Conservation (phyloP, 2,329 filamentous ascomycete species). For the Rutstroemia sp. region DNA sequence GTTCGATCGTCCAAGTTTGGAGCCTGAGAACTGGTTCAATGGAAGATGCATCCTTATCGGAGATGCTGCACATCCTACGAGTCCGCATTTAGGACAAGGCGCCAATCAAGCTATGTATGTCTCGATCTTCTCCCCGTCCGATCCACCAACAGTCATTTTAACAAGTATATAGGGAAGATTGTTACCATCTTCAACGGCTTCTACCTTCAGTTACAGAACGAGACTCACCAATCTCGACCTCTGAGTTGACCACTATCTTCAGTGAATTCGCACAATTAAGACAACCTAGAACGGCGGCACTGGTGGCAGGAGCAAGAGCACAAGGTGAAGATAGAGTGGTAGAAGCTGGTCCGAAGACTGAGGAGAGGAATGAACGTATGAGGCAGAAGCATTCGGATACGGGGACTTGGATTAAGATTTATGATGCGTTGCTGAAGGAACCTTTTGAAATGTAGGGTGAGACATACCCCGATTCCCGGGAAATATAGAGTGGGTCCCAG, state of each 20-base stretch:
- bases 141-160: background rate
- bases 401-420: background rate
- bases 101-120: slow-evolving; percentile 13
- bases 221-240: background rate
- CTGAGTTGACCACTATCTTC: background rate
- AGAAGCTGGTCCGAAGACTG: background rate
- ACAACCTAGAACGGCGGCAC: slow-evolving; percentile 4
- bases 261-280: background rate
- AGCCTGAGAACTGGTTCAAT: slow-evolving; percentile 19
- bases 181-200: background rate
- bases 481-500: too few relatives aligned
- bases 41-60: slow-evolving; percentile 42
- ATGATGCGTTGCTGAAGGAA: background rate
- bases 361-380: slow-evolving; percentile 2
- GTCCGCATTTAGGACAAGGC: slow-evolving; percentile 15
- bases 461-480: too few relatives aligned
- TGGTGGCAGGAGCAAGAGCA: slow-evolving; percentile 6
- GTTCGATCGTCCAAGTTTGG: slow-evolving; percentile 7
- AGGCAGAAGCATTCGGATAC: background rate
- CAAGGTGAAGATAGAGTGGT: slow-evolving; percentile 8
- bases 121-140: background rate
- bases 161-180: background rate
- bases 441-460: background rate
- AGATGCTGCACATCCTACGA: slow-evolving; percentile 42
- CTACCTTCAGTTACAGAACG: background rate